Evolutionary conservation across 768 basidiomycete species (phyloP).

Genomic region (Rhodosporidiobolus sp.): DNA sequence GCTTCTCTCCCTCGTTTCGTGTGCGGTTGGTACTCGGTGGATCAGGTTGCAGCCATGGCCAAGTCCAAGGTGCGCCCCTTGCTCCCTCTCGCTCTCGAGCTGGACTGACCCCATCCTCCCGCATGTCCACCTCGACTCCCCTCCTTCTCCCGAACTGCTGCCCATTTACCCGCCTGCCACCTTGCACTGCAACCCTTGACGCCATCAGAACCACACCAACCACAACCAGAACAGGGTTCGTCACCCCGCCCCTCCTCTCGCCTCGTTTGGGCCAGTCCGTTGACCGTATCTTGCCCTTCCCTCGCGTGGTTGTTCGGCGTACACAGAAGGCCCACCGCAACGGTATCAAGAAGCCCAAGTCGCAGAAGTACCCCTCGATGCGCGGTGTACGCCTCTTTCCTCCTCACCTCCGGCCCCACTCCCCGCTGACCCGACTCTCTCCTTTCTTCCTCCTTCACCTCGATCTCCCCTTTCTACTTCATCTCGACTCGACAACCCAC

Average conservation of each 20-base stretch:
- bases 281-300: not conserved
- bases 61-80: no score
- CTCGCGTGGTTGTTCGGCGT: not conserved
- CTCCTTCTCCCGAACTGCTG: constrained; percentile 2
- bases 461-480: not conserved
- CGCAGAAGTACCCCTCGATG: constrained; percentile 70
- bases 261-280: not conserved
- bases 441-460: not conserved
- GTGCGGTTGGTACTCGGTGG: no score
- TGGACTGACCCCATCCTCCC: constrained; percentile 1
- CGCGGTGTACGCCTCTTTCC: constrained; percentile 69
- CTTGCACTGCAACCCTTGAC: no score
- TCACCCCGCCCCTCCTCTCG: not conserved
- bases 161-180: not conserved
- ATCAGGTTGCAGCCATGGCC: no score
- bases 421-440: not conserved
- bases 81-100: no score
- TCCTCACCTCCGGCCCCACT: not conserved
- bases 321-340: constrained; percentile 85
- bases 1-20: no score
- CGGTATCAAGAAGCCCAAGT: constrained; percentile 83
- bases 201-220: constrained; percentile 57
- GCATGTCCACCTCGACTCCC: constrained; percentile 22
- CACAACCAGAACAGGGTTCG: constrained; percentile 39
- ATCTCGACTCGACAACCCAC: not conserved